Evolutionary conservation across 352 stramenopile genomes (phyloP).

Genomic region (Blastocystis sp.): DNA sequence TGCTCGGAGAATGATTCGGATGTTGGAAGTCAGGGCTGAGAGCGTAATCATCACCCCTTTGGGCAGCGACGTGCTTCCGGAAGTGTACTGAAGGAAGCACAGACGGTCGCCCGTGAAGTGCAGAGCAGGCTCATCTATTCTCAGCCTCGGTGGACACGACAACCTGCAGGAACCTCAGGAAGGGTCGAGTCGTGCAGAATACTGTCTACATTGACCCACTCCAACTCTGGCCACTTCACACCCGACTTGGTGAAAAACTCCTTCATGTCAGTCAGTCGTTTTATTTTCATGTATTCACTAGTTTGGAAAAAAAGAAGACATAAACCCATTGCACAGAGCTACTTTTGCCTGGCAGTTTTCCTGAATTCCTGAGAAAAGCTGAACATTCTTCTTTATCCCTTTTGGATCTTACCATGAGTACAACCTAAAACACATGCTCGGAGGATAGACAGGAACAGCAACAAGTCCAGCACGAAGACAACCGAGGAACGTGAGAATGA

Average conservation of each 20-base stretch:
- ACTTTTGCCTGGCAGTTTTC: constrained; percentile 80
- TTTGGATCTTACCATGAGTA: constrained; percentile 75
- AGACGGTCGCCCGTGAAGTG: constrained; percentile 69
- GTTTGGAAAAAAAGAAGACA: background rate
- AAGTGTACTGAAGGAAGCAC: constrained; percentile 99
- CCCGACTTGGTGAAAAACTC: constrained; percentile 40
- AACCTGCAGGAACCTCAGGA: constrained; percentile 9
- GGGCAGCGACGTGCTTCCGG: constrained; percentile 89
- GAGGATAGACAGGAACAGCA: constrained; percentile 86
- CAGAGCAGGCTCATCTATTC: constrained; percentile 4
- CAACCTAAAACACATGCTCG: background rate
- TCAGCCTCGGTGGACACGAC: background rate
- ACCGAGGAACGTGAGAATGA: constrained; percentile 91
- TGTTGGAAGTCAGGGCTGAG: constrained; percentile 90
- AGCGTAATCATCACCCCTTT: constrained; percentile 98
- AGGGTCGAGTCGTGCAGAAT: constrained; percentile 11
- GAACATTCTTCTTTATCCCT: constrained; percentile 87
- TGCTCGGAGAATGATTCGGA: constrained; percentile 86
- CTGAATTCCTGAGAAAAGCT: constrained; percentile 87
- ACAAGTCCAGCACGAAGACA: constrained; percentile 86
- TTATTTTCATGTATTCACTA: constrained; percentile 45
- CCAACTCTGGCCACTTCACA: constrained; percentile 68
- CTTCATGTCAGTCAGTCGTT: constrained; percentile 69
- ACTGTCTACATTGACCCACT: constrained; percentile 67
- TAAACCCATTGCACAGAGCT: constrained; percentile 70